These are phyloP conservation scores for Pseudoneurospora amorphoporcata DNA, from an alignment of 495 filamentous ascomycete genomes.

Conservation along the genomic window DNA sequence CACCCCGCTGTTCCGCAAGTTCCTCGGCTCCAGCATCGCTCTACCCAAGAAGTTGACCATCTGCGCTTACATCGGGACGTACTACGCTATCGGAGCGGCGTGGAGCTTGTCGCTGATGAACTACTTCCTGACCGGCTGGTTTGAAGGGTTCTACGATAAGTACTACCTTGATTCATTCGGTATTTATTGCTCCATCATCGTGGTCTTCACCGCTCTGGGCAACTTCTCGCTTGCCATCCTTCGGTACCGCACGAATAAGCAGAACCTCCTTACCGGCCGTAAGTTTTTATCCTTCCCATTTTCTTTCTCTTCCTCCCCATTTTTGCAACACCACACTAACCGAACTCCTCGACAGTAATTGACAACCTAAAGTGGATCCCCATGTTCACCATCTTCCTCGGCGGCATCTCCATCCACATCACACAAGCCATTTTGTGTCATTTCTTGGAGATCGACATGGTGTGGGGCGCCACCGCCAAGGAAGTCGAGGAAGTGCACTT, in stretches of 20 bases:
- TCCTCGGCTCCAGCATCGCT: slow-evolving; percentile 48
- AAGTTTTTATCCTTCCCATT: slow-evolving; percentile 9
- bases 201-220: slow-evolving; percentile 47
- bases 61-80: slow-evolving; percentile 64
- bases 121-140: slow-evolving; percentile 56
- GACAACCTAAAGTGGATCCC: slow-evolving; percentile 57
- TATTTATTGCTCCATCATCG: slow-evolving; percentile 45
- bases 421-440: slow-evolving; percentile 50
- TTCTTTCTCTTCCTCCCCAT: neutral
- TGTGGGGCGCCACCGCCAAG: slow-evolving; percentile 54
- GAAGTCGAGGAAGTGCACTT: slow-evolving; percentile 51
- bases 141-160: slow-evolving; percentile 46
- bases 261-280: slow-evolving; percentile 25
- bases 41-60: slow-evolving; percentile 60
- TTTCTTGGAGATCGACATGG: slow-evolving; percentile 52
- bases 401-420: slow-evolving; percentile 55
- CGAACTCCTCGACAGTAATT: slow-evolving; percentile 27
- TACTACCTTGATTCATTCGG: slow-evolving; percentile 53
- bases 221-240: slow-evolving; percentile 43
- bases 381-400: slow-evolving; percentile 51
- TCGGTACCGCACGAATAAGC: slow-evolving; percentile 41
- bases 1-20: slow-evolving; percentile 53
- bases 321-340: neutral
- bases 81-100: slow-evolving; percentile 59
- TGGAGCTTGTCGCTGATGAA: slow-evolving; percentile 56